Percentiles rank a stretch among this genome's conserved stretches.
These are phyloP conservation scores for Bondarzewia mesenterica DNA, from an alignment of 1,284 basidiomycete genomes.

Conservation along the genomic window DNA sequence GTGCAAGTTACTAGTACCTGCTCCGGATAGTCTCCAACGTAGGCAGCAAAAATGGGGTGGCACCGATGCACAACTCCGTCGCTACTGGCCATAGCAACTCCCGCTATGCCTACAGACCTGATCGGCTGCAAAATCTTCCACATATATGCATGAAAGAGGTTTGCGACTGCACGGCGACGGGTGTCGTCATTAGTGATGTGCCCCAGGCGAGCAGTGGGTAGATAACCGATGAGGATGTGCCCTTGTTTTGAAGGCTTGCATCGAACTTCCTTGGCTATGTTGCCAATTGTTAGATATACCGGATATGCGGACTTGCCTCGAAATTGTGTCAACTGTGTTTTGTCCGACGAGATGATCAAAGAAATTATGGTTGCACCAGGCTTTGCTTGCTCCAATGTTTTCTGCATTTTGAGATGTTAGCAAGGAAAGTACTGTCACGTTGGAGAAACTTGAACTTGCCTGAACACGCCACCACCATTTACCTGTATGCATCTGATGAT, in stretches of 20 bases:
- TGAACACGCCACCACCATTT: slow-evolving; percentile 7
- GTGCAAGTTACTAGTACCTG: not conserved
- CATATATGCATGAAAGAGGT: not conserved
- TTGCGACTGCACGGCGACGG: not conserved
- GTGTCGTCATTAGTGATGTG: not conserved
- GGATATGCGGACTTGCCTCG: slow-evolving; percentile 11
- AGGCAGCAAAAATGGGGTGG: not conserved
- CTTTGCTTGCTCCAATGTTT: not conserved
- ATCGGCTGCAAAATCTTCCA: not conserved
- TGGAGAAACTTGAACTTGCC: not conserved
- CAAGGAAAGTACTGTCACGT: not conserved
- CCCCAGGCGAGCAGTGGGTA: slow-evolving; percentile 5
- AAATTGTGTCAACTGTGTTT: not conserved
- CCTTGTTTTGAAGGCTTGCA: slow-evolving; percentile 8
- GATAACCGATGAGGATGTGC: slow-evolving; percentile 14
- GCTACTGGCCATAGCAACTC: not conserved
- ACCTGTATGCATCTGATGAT: not conserved
- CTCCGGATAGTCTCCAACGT: not conserved
- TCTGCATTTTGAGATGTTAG: not conserved
- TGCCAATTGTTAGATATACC: slow-evolving; percentile 17
- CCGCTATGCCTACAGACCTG: not conserved
- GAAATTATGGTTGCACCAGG: not conserved
- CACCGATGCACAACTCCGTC: not conserved
- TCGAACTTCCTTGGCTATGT: slow-evolving; percentile 13
- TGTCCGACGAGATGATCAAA: not conserved